Conservation (phyloP, 192 early-diverging fungal species). For the Entomortierella lignicola region DNA sequence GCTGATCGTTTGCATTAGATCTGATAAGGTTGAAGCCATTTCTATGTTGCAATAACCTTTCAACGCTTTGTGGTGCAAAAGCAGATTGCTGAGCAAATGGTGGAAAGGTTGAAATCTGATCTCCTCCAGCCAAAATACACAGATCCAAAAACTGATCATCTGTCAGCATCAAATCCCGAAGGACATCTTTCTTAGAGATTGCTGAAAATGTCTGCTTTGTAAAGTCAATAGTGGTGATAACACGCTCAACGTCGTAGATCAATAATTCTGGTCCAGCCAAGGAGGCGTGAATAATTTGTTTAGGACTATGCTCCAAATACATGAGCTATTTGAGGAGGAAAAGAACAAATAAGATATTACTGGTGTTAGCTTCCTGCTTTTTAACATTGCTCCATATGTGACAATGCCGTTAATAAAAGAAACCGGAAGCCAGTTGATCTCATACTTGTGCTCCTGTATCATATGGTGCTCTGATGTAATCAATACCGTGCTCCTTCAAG, state of each 20-base stretch:
- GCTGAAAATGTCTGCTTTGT: conserved; percentile 72
- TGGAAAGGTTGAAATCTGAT: conserved; percentile 79
- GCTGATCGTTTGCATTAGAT: conserved; percentile 62
- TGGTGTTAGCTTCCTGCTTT: neutral
- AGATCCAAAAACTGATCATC: conserved; percentile 82
- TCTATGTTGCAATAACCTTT: conserved; percentile 74
- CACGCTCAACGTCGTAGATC: conserved; percentile 81
- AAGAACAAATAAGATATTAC: neutral
- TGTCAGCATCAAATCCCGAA: conserved; percentile 67
- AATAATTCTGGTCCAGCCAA: conserved; percentile 79
- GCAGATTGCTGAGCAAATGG: conserved; percentile 63
- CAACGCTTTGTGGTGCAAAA: conserved; percentile 77
- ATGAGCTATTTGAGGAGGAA: conserved; percentile 64
- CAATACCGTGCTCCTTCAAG: conserved; percentile 71
- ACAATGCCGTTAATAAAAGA: too few relatives aligned
- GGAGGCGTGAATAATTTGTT: conserved; percentile 76
- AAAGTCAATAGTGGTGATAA: conserved; percentile 74
- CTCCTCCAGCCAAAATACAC: conserved; percentile 85
- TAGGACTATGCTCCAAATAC: conserved; percentile 76
- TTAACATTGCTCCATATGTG: neutral
- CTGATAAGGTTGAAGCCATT: conserved; percentile 82
- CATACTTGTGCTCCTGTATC: conserved; percentile 78
- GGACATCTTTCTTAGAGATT: conserved; percentile 71
- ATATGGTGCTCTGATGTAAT: conserved; percentile 85
- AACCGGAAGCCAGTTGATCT: neutral